Evolutionary conservation across 345 rosid species (phyloP).

Genomic region (Linum trigynum): DNA sequence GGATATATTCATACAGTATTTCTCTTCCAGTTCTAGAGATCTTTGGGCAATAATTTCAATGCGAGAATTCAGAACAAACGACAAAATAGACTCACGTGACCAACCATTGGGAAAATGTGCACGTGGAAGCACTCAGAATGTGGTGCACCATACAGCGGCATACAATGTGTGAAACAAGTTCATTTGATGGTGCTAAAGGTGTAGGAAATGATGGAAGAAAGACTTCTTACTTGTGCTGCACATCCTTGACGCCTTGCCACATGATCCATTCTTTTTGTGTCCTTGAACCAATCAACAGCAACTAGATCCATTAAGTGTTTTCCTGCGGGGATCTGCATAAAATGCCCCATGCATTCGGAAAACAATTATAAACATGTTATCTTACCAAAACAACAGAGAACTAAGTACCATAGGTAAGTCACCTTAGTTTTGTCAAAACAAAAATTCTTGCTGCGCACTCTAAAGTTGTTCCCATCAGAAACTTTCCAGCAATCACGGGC

Average conservation of each 20-base stretch:
- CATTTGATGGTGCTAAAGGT: neutral
- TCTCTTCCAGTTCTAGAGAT: too few species aligned
- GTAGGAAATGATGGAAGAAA: neutral
- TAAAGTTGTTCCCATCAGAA: slow-evolving; percentile 80
- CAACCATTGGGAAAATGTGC: too few species aligned
- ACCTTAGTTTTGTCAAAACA: slow-evolving; percentile 90
- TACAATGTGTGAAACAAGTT: too few species aligned
- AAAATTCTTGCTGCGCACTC: slow-evolving; percentile 89
- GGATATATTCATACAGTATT: too few species aligned
- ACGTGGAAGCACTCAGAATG: too few species aligned
- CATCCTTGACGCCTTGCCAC: slow-evolving; percentile 90
- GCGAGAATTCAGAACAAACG: too few species aligned
- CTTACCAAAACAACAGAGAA: neutral
- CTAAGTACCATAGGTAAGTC: slow-evolving; percentile 4
- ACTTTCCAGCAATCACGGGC: slow-evolving; percentile 86
- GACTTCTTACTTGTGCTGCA: slow-evolving; percentile 73
- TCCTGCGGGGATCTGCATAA: slow-evolving; percentile 78
- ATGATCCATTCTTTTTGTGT: slow-evolving; percentile 91
- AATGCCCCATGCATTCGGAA: slow-evolving; percentile 10
- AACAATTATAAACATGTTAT: slow-evolving; percentile 3
- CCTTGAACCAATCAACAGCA: slow-evolving; percentile 99
- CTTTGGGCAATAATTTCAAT: too few species aligned
- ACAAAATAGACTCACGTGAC: too few species aligned
- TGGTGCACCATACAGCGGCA: too few species aligned
- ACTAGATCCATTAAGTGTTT: slow-evolving; percentile 97